Base-by-base conservation (phyloP, 352 stramenopile genomes). In the Globisporangium takayamanum region DNA sequence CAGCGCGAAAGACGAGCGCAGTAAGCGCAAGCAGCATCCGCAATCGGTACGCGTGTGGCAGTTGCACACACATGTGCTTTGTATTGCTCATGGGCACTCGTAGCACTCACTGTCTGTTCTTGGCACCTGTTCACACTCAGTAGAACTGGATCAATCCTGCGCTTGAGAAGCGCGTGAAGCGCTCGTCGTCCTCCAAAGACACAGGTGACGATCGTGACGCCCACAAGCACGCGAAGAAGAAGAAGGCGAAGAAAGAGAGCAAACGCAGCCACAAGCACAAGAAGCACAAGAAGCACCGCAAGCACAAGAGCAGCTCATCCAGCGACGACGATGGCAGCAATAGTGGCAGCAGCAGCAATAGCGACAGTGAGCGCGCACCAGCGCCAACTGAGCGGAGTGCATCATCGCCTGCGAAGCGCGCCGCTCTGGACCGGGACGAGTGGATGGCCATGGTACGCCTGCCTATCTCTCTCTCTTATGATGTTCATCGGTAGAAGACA, bases 371-470 rank as follows among this genome's bases (percentile, higher is more conserved):
- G 33, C 33, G 5, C 7, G 33, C 10, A 39, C 33, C 33, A 12
- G 33, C 33, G 33, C 33, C 33, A 12, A 12, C 33, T 39, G 33
- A 39, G 7, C 33, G 33, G 5, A 39, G 33, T 39, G 33, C 41
- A 2, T 18, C 39, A 15, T 46, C 18, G 41, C 41, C 41, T 16
- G 18, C 14, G 5, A 46, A 46, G 41, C 41, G 14, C 8, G 55
- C 54, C n/a, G 59, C 64, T 36, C 50, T 92, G 7, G 51, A 64
- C 28, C 79, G 80, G 33, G 80, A 94, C 39, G 84, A 91, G 28
- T 94, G 84, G 84, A 94, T 92, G 84, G 57, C 63, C 0, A 92
- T 92, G 84, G 70, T 83, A 42, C 25, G 60, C 50, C 6, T 25
- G 30, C 22, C 53, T 52, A 12, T 60, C 36, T 55, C 15, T 47